Evolutionary conservation across 2,329 filamentous ascomycete genomes (phyloP).

Genomic region (Penicillium sp.): DNA sequence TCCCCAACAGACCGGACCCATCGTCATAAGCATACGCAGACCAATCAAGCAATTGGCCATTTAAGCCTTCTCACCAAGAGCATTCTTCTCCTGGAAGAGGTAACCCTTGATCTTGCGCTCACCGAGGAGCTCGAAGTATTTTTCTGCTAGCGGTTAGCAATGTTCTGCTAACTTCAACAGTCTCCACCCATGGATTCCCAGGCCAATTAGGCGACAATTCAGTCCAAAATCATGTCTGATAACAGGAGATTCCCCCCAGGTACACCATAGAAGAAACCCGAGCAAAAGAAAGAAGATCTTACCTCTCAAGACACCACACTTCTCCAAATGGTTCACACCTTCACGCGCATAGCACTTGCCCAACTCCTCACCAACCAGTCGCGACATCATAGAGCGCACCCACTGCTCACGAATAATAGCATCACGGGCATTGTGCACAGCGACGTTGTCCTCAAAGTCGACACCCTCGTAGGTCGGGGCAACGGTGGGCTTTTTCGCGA

Average conservation of each 20-base stretch:
- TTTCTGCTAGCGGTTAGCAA: conserved; percentile 49
- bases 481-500: conserved; percentile 66
- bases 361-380: conserved; percentile 66
- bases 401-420: conserved; percentile 68
- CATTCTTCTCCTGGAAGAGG: conserved; percentile 65
- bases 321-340: conserved; percentile 68
- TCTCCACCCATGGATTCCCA: background rate
- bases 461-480: conserved; percentile 67
- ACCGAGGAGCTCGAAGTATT: conserved; percentile 65
- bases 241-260: no score
- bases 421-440: conserved; percentile 65
- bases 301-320: conserved; percentile 67
- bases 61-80: conserved; percentile 36
- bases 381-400: conserved; percentile 69
- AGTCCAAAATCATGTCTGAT: background rate
- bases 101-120: conserved; percentile 65
- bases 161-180: background rate
- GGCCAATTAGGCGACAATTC: background rate
- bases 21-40: background rate
- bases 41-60: background rate
- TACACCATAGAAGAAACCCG: no score
- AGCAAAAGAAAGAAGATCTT: conserved; percentile 14
- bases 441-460: conserved; percentile 65
- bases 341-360: conserved; percentile 66
- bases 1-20: background rate